These are phyloP conservation scores for Lipomyces yamadae DNA, from an alignment of 805 yeast genomes.

Conservation along the genomic window DNA sequence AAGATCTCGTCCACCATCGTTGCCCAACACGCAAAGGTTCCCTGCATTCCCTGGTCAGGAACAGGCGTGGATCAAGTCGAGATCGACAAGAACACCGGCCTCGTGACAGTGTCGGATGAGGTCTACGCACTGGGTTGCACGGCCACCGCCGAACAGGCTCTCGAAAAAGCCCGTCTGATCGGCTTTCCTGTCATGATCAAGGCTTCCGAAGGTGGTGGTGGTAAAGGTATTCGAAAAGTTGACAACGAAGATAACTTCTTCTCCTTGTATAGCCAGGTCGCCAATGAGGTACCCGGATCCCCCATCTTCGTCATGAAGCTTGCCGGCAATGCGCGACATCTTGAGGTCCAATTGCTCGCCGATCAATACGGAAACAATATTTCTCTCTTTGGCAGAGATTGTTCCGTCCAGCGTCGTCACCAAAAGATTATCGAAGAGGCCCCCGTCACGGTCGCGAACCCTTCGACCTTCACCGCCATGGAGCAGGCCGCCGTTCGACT, in stretches of 20 bases:
- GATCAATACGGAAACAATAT: slow-evolving; percentile 98
- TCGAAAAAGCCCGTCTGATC: slow-evolving; percentile 77
- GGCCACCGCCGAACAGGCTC: slow-evolving; percentile 83
- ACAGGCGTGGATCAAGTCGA: slow-evolving; percentile 88
- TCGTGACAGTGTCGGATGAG: slow-evolving; percentile 87
- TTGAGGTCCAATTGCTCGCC: slow-evolving; percentile 96
- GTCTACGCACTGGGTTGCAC: slow-evolving; percentile 90
- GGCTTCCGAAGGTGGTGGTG: slow-evolving; percentile 99
- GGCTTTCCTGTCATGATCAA: slow-evolving; percentile 99
- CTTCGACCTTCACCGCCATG: slow-evolving; percentile 85
- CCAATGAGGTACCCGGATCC: slow-evolving; percentile 97
- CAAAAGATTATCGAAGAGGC: slow-evolving; percentile 99
- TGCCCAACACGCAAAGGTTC: slow-evolving; percentile 97
- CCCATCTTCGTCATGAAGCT: slow-evolving; percentile 97
- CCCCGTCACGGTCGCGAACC: slow-evolving; percentile 92
- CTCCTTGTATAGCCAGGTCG: slow-evolving; percentile 85
- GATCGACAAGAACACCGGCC: slow-evolving; percentile 67
- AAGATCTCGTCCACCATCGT: slow-evolving; percentile 97
- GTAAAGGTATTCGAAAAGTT: slow-evolving; percentile 98
- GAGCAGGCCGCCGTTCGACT: slow-evolving; percentile 97
- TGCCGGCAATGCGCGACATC: slow-evolving; percentile 97
- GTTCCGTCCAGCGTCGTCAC: slow-evolving; percentile 99
- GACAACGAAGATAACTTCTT: slow-evolving; percentile 79
- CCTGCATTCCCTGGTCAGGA: slow-evolving; percentile 99
- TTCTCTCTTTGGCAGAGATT: slow-evolving; percentile 96